phyloP scores from a whole-genome alignment of 2,329 filamentous ascomycete genomes.

The Fusarium foetens region DNA sequence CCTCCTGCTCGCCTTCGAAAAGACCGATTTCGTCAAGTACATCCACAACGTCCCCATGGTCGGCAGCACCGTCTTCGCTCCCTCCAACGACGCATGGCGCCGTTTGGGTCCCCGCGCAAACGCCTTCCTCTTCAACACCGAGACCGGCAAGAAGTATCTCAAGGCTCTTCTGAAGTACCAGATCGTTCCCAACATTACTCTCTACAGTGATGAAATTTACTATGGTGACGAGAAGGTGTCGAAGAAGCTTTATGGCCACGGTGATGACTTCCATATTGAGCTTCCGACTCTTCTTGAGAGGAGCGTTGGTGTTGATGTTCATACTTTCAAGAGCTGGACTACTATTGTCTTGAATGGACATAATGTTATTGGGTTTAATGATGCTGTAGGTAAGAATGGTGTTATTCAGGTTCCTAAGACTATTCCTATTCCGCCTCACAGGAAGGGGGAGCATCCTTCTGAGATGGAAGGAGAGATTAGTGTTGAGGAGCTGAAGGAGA shows the following conservation, averaged over 20 bases:
- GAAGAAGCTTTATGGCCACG: conserved; percentile 37
- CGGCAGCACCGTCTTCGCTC: conserved; percentile 83
- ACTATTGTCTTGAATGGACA: conserved; percentile 81
- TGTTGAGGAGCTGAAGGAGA: conserved; percentile 46
- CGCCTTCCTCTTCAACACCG: conserved; percentile 82
- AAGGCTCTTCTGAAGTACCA: conserved; percentile 83
- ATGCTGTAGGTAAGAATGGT: conserved; percentile 80
- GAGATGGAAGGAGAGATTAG: conserved; percentile 38
- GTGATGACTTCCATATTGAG: conserved; percentile 66
- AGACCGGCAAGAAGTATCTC: conserved; percentile 78
- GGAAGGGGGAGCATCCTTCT: conserved; percentile 19
- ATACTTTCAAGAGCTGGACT: conserved; percentile 73
- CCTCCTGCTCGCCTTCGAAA: conserved; percentile 76
- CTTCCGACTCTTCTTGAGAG: conserved; percentile 77
- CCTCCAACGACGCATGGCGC: conserved; percentile 82
- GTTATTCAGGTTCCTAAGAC: conserved; percentile 81
- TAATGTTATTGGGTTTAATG: conserved; percentile 70
- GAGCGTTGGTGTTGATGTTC: conserved; percentile 76
- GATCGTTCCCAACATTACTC: conserved; percentile 75
- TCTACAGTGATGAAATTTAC: conserved; percentile 88
- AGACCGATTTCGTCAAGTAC: conserved; percentile 75
- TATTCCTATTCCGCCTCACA: conserved; percentile 81
- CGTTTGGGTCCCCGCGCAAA: conserved; percentile 78
- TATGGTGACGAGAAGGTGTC: conserved; percentile 43
- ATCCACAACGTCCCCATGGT: conserved; percentile 63